Conservation (phyloP, 1,284 basidiomycete genomes). For the Xanthoconium separans region DNA sequence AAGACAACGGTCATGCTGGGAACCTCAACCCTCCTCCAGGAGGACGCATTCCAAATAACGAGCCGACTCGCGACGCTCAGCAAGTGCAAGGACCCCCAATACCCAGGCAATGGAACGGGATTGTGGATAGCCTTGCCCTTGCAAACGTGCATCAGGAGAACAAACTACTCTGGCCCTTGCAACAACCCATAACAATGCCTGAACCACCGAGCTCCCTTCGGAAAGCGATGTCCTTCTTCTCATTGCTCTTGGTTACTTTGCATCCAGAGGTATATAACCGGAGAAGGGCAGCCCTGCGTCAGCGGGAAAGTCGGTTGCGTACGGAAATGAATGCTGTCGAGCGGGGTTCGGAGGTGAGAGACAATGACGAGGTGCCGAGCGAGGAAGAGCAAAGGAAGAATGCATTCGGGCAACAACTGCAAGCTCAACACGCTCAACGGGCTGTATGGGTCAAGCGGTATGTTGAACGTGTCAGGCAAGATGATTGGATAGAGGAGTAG, state of each 20-base stretch:
- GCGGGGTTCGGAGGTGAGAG: conserved; percentile 31
- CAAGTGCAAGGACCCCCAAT: conserved; percentile 24
- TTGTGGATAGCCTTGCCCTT: conserved; percentile 55
- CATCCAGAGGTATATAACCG: conserved; percentile 78
- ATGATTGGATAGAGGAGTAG: conserved; percentile 70
- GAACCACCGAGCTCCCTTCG: conserved; percentile 45
- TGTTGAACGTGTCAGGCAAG: conserved; percentile 58
- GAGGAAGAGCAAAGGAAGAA: conserved; percentile 35
- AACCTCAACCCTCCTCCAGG: conserved; percentile 16
- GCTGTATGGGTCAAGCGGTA: conserved; percentile 66
- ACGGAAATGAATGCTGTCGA: conserved; percentile 61
- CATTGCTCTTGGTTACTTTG: conserved; percentile 59
- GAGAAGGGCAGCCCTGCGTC: conserved; percentile 55
- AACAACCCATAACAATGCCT: conserved; percentile 35
- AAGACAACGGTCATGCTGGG: conserved; percentile 13
- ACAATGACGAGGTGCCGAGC: conserved; percentile 34
- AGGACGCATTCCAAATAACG: conserved; percentile 17
- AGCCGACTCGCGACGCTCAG: conserved; percentile 18
- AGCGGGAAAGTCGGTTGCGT: conserved; percentile 64
- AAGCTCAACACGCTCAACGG: conserved; percentile 48
- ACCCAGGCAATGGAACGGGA: conserved; percentile 32
- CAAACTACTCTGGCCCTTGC: conserved; percentile 41
- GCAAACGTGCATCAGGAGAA: conserved; percentile 59
- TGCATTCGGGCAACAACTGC: conserved; percentile 38
- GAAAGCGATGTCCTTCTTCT: conserved; percentile 54